Evolutionary conservation across 768 basidiomycete genomes (phyloP), one percentile per base, ranked within the genome.

Genomic region (Gloeopeniophorella convolvens): DNA sequence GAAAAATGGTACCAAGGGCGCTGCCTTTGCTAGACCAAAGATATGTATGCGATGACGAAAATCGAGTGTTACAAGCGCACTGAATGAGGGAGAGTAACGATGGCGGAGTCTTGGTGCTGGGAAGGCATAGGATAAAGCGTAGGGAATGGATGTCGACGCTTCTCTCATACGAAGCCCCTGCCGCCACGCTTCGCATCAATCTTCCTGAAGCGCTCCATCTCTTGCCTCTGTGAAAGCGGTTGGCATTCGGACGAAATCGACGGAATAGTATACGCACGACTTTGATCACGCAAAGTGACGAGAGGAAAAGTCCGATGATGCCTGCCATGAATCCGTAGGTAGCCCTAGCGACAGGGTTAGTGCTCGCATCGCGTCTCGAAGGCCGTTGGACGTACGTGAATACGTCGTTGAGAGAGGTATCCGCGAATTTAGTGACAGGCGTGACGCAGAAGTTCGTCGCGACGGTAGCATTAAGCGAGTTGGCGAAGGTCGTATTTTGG

Each of bases 141-240:
- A 26, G 21, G 15, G 16, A 24, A 28, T 4, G 24, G 16, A 16
- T 20, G 21, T 11, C 32, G 5, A 15, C 18, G 8, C 26, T 4
- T 11, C 23, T 24, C 13, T 77, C 69, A 94, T 54, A 93, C 90
- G 60, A 95, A 95, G 55, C 89, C 87, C 55, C 74, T 71, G 42
- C 89, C 89, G 56, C 89, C 90, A 56, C 88, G 83, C 70, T 94
- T 95, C 48, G 79, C 79, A 58, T 94, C 90, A 56, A 95, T 94
- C 69, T 76, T 85, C 73, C 79, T 82, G 76, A 95, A 94, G 30
- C 91, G 82, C 59, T 86, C 85, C 49, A 78, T 73, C 67, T 92
- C 83, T 64, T 82, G 71, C 59, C 89, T 78, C 88, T 90, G 70
- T 43, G 51, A 28, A 9, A 32, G 50, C 31, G 20, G 35, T 50